Evolutionary conservation across 2,329 filamentous ascomycete genomes (phyloP).

Genomic region (Penicillium fuscoglaucum): DNA sequence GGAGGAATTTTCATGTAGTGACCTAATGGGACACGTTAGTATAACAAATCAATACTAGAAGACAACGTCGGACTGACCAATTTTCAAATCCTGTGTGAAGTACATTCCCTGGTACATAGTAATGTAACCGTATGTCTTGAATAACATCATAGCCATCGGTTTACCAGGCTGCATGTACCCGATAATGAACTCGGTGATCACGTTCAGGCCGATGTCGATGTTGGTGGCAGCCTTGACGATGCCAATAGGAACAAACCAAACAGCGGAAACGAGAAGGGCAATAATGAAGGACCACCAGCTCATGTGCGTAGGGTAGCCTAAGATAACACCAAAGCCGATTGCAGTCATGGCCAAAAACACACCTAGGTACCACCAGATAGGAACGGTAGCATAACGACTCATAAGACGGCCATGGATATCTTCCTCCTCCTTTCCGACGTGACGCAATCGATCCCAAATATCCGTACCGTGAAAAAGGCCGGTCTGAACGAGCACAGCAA

Average conservation of each 20-base stretch:
- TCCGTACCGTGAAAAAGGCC: conserved; percentile 66
- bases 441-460: conserved; percentile 64
- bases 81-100: conserved; percentile 66
- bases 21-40: conserved; percentile 18
- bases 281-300: conserved; percentile 73
- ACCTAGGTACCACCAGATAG: conserved; percentile 58
- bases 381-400: conserved; percentile 56
- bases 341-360: conserved; percentile 54
- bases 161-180: conserved; percentile 72
- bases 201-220: conserved; percentile 66
- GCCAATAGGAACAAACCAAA: conserved; percentile 60
- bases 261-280: conserved; percentile 62
- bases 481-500: conserved; percentile 68
- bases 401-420: conserved; percentile 59
- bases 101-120: conserved; percentile 66
- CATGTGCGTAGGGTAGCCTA: conserved; percentile 65
- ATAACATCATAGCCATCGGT: conserved; percentile 74
- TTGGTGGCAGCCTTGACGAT: conserved; percentile 72
- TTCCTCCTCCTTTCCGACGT: conserved; percentile 56
- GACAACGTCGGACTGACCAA: conserved; percentile 39
- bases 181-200: conserved; percentile 71
- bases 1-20: conserved; percentile 65
- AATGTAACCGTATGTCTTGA: conserved; percentile 72
- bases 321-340: conserved; percentile 48
- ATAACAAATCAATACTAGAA: neutral